Evolutionary conservation across 805 yeast genomes (phyloP), one percentile per base, ranked within the genome.

Genomic region (Clavispora santaluciae): DNA sequence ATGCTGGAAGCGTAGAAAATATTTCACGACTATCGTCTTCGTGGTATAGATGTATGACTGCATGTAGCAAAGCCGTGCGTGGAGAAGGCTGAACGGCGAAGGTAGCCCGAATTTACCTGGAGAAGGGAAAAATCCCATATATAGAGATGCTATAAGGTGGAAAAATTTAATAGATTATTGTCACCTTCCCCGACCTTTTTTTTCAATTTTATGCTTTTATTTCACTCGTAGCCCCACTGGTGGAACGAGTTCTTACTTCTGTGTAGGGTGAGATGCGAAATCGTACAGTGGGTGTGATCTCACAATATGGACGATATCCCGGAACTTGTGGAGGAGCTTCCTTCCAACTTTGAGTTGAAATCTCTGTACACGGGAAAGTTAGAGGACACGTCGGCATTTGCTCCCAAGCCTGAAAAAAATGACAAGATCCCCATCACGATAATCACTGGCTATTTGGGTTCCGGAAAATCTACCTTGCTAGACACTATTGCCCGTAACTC

Each of bases 401-500:
- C 43, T 31, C 33, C 48, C 38, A 34, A 37, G 16, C 18, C 20
- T 8, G n/a, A 13, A 16, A 5, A n/a, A 18, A 22, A 23, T 15
- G 22, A 23, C 13, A 81, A 79, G 57, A 90, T 90, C 5, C 99
- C 99, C 1, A 79, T 93, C 13, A 88, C 97, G 0, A 87, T 93
- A 12, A 80, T 93, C 28, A 91, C 99, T 0, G 99, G 99, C 2
- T 93, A 90, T 57, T 64, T 93, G 29, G 99, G 99, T 1, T 83
- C 95, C 10, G 99, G 99, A 1, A 93, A 93, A 56, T 83, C 93
- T 11, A 91, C 98, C 0, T 63, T 93, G 35, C 68, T 93, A 21
- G 87, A 86, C 39, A 72, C 74, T 42, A 78, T 93, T 13, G 88
- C 95, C 1, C 64, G 73, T 42, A 76, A 75, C 39, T 79, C 87